Evolutionary conservation across 805 yeast species (phyloP).

Genomic region (Suhomyces kilbournensis): DNA sequence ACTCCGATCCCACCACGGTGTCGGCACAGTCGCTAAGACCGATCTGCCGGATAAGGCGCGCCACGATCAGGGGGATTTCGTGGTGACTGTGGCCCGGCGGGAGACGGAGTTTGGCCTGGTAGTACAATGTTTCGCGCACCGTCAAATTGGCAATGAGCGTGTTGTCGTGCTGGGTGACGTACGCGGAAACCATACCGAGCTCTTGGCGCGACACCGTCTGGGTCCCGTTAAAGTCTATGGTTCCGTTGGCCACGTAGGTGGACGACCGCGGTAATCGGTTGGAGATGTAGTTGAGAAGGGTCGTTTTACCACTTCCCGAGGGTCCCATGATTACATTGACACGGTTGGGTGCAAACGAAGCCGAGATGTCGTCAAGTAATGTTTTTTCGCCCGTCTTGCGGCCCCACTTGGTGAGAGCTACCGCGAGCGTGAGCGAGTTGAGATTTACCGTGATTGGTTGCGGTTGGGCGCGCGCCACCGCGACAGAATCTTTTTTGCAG

Average conservation of each 20-base stretch:
- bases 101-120: conserved; percentile 67
- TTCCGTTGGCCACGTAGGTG: conserved; percentile 23
- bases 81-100: conserved; percentile 43
- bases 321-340: conserved; percentile 79
- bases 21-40: conserved; percentile 78
- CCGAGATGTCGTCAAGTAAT: conserved; percentile 44
- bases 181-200: conserved; percentile 50
- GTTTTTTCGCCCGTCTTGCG: conserved; percentile 8
- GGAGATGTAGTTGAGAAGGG: conserved; percentile 61
- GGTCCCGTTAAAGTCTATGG: conserved; percentile 22
- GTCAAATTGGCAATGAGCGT: conserved; percentile 68
- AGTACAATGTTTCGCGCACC: conserved; percentile 71
- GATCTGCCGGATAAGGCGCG: conserved; percentile 57
- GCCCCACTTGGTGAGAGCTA: conserved; percentile 1
- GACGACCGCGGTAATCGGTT: conserved; percentile 43
- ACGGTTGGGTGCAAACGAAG: conserved; percentile 51
- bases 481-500: neutral
- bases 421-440: conserved; percentile 5
- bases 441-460: neutral
- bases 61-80: conserved; percentile 48
- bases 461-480: neutral
- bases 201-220: conserved; percentile 23
- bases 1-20: conserved; percentile 47
- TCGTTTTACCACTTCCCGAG: conserved; percentile 76
- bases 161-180: conserved; percentile 80